These are phyloP conservation scores for Clathrospora elynae DNA, from an alignment of 2,329 filamentous ascomycete species.

Conservation along the genomic window DNA sequence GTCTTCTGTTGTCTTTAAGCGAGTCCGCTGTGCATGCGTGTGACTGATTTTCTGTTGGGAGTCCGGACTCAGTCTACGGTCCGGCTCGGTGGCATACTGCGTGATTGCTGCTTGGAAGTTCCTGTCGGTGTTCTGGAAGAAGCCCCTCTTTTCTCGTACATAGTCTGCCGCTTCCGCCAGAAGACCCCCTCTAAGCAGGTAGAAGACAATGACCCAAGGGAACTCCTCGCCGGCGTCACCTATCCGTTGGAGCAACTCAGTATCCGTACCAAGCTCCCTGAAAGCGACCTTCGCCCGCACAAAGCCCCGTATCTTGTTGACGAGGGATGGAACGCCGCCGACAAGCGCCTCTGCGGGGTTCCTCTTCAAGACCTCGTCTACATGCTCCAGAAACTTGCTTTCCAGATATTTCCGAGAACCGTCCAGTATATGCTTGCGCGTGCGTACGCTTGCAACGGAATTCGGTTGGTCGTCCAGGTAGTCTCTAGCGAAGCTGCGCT, in stretches of 20 bases:
- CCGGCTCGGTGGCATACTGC: constrained; percentile 76
- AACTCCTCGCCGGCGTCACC: constrained; percentile 69
- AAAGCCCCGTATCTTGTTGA: constrained; percentile 91
- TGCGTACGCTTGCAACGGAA: constrained; percentile 65
- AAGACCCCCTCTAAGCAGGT: constrained; percentile 82
- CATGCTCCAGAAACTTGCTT: constrained; percentile 75
- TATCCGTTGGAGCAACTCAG: constrained; percentile 77
- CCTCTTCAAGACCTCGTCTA: constrained; percentile 78
- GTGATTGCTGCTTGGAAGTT: constrained; percentile 88
- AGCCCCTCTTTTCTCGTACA: constrained; percentile 78
- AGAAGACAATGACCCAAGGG: constrained; percentile 94
- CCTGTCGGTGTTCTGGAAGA: constrained; percentile 88
- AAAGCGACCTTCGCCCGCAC: constrained; percentile 79
- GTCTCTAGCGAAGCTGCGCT: constrained; percentile 74
- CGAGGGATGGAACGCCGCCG: constrained; percentile 83
- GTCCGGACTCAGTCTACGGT: constrained; percentile 76
- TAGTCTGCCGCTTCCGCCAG: constrained; percentile 84
- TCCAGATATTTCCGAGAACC: constrained; percentile 83
- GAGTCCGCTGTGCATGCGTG: constrained; percentile 83
- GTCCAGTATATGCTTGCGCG: constrained; percentile 78
- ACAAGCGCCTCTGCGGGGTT: constrained; percentile 87
- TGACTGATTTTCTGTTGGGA: constrained; percentile 86
- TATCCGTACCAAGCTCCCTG: constrained; percentile 84
- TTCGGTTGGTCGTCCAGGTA: constrained; percentile 78
- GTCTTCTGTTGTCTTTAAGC: constrained; percentile 85